These are phyloP conservation scores for Rhizophagus sp. DNA, from an alignment of 192 early-diverging fungal species.

Conservation along the genomic window DNA sequence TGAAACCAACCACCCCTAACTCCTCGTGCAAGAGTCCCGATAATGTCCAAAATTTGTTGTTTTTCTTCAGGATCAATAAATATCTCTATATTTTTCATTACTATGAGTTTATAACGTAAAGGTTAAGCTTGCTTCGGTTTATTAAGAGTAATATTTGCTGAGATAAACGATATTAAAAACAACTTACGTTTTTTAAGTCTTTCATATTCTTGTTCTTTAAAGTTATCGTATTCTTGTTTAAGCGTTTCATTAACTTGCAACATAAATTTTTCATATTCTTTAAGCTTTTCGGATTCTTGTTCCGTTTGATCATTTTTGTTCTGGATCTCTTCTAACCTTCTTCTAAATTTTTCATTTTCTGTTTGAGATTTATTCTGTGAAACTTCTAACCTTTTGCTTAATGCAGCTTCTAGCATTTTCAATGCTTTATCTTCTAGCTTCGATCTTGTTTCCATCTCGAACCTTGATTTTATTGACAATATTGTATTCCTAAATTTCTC, in stretches of 20 bases:
- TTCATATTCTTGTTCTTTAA: not conserved
- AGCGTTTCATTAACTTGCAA: conserved; percentile 17
- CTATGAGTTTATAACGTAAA: conserved; percentile 4
- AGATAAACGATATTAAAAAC: not conserved
- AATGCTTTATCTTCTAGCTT: not conserved
- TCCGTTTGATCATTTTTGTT: conserved; percentile 3
- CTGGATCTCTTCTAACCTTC: conserved; percentile 2
- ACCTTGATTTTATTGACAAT: conserved; percentile 17
- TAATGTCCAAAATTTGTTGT: conserved; percentile 41
- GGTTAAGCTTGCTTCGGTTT: not conserved
- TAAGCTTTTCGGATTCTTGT: conserved; percentile 28
- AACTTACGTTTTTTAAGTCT: not conserved
- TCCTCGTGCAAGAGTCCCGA: conserved; percentile 44
- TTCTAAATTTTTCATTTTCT: not conserved
- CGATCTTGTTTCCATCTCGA: conserved; percentile 31
- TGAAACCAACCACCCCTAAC: conserved; percentile 47
- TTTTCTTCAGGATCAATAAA: conserved; percentile 21
- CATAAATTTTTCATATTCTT: conserved; percentile 30
- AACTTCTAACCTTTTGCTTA: not conserved
- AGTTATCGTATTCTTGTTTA: not conserved
- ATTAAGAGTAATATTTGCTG: not conserved
- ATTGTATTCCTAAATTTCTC: conserved; percentile 35
- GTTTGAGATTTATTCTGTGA: not conserved
- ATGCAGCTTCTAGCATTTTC: not conserved
- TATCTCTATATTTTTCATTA: not conserved